Evolutionary conservation across 208 protist genomes (phyloP), one percentile per base, ranked within the genome.

Genomic region (Naegleria gruberi): DNA sequence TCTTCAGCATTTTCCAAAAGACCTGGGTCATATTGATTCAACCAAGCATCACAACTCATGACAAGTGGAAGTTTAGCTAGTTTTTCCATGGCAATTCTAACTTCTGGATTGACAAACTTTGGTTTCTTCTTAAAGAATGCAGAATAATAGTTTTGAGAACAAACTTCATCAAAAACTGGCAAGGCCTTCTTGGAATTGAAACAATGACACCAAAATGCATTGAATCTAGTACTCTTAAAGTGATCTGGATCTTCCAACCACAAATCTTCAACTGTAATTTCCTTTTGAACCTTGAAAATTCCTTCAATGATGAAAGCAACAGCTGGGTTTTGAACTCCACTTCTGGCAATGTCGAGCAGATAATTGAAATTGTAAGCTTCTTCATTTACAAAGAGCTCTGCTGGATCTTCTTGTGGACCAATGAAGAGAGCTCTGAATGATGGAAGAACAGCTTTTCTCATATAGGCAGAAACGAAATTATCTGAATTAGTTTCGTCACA

Each of bases 151-250:
- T 30, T 77, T 4, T 0, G 17, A 12, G 17, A 37, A 8, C 65
- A 77, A 77, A 77, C 34, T 77, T 77, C 65, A 37, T 77, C 65
- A 77, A 37, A 77, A 30, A 77, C 30, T 77, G 0, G 65, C 5
- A 77, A n/a, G n/a, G 65, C 65, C 12, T 37, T 77, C 30, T 37
- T 37, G 0, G 30, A 37, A n/a, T 77, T 77, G 0, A 77, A 77
- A n/a, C 19, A n/a, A 37, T 77, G 65, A 37, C 65, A 77, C 65
- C 65, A 77, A 77, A 77, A 77, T 77, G 65, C 65, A 77, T 77
- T 77, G 30, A 77, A 77, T 77, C 65, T 19, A 37, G 65, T 37
- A 26, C 26, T 37, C 34, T 77, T 77, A n/a, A 77, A 77, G n/a
- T 77, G 65, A 77, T 77, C 65, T 37, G 17, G 17, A 77, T 77